Base-by-base conservation (phyloP, 495 filamentous ascomycete species). In the Trichoderma virens region DNA sequence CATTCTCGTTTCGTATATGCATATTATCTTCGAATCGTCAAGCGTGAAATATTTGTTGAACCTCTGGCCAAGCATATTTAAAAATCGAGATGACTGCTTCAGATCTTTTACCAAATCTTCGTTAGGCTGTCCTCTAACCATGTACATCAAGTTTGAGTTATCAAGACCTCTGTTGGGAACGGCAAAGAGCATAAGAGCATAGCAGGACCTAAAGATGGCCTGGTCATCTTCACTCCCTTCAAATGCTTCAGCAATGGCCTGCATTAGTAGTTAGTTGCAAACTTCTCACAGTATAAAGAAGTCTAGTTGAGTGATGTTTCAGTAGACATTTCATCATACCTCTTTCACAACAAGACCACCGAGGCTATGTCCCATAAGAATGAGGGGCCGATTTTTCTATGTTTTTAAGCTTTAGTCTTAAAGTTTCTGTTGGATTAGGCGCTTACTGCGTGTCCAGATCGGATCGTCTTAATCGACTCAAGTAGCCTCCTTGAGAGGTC, bases 81-180 rank as follows among this genome's bases (percentile, higher is more conserved):
- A 31, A 34, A 61, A 61, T 35, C 35, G 59, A 25, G 65, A 68
- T 6, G 62, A 20, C 31, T 61, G 27, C n/a, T 60, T 47, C 2
- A 71, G 64, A 38, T 63, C n/a, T 23, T 23, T 28, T 16, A 65
- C 20, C 11, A 69, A 65, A 14, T 20, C 31, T 62, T 62, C 35
- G n/a, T 71, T 66, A 23, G 69, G 69, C 47, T 64, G 43, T 23
- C 63, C 60, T 62, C 28, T n/a, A 5, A 65, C 66, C 66, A 71
- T 69, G 3, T 54, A 32, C 9, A 61, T 43, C 28, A 71, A 34
- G 4, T 56, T 67, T 45, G 20, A 34, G 7, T 67, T 71, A 34
- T 71, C 51, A 66, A 71, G 66, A 1, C 69, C 70, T 31, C 64
- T 64, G 64, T 66, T 67, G 8, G 70, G 70, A 25, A 70, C 69